phyloP scores from a whole-genome alignment of 257 asterid genomes.

The Gentiana dahurica region DNA sequence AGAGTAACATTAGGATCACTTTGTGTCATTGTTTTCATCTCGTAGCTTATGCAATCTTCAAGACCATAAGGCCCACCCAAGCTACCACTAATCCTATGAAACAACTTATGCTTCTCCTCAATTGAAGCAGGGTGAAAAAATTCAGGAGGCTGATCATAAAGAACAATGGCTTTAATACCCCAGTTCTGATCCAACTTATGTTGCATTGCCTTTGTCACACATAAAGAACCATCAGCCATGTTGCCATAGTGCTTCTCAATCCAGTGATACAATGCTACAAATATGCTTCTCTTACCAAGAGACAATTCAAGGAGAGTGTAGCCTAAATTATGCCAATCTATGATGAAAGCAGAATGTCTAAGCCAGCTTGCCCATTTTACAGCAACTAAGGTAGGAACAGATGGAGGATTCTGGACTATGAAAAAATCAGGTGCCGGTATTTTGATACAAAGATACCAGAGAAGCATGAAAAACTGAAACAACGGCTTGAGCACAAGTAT shows the following conservation, averaged over 20 bases:
- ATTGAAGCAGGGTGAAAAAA: constrained; percentile 76
- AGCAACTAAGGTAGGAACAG: constrained; percentile 92
- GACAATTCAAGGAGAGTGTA: constrained; percentile 77
- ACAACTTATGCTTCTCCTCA: constrained; percentile 72
- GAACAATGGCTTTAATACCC: constrained; percentile 87
- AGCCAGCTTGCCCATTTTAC: constrained; percentile 90
- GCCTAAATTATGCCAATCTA: constrained; percentile 98
- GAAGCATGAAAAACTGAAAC: constrained; percentile 71
- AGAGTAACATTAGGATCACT: constrained; percentile 40
- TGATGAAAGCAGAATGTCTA: constrained; percentile 45
- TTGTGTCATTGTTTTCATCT: constrained; percentile 21
- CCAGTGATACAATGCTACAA: constrained; percentile 76
- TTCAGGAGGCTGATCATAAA: constrained; percentile 95
- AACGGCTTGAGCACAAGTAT: constrained; percentile 70
- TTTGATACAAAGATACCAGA: constrained; percentile 81
- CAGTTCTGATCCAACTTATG: constrained; percentile 91
- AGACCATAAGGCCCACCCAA: constrained; percentile 47
- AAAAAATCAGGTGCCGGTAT: constrained; percentile 87
- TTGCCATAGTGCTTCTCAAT: constrained; percentile 81
- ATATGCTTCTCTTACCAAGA: constrained; percentile 67
- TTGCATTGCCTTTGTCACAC: constrained; percentile 96
- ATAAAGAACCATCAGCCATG: constrained; percentile 86
- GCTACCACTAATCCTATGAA: constrained; percentile 61
- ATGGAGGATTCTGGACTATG: constrained; percentile 98
- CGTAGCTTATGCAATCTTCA: constrained; percentile 67